Percentiles rank a stretch among this genome's conserved stretches.
Evolutionary conservation across 305 asterid species (phyloP).

Genomic region (Fraxinus baroniana): DNA sequence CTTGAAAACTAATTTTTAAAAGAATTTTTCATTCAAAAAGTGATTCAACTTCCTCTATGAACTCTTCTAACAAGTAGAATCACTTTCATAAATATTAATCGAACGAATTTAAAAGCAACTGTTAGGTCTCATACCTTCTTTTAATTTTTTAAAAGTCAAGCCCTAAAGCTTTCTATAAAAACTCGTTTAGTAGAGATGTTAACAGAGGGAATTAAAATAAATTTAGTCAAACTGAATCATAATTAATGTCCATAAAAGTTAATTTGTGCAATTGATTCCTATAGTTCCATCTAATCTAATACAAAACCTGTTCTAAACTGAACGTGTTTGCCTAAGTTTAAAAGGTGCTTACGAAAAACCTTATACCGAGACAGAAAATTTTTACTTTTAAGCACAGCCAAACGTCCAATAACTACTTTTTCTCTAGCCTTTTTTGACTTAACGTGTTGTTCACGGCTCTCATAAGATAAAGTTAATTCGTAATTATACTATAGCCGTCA

Average conservation of each 20-base stretch:
- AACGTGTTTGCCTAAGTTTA: not conserved
- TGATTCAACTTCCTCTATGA: no score
- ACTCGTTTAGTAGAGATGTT: not conserved
- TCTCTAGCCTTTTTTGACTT: conserved; percentile 23
- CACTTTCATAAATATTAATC: no score
- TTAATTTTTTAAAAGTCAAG: no score
- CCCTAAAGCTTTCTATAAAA: not conserved
- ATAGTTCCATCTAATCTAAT: not conserved
- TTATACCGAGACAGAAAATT: no score
- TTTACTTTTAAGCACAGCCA: not conserved
- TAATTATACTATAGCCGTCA: conserved; percentile 27
- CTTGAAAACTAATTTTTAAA: no score
- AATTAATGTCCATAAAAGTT: not conserved
- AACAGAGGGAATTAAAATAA: not conserved
- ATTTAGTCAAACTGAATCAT: not conserved
- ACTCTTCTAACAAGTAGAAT: no score
- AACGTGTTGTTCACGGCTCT: conserved; percentile 48
- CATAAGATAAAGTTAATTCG: not conserved
- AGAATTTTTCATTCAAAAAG: no score
- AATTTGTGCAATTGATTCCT: not conserved
- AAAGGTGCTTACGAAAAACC: not conserved
- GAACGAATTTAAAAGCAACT: no score
- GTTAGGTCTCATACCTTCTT: no score
- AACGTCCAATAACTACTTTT: not conserved
- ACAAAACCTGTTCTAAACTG: not conserved